Percentiles rank a stretch among this genome's conserved stretches.
Evolutionary conservation across 1,284 basidiomycete genomes (phyloP).

Genomic region (Athelia psychrophila): DNA sequence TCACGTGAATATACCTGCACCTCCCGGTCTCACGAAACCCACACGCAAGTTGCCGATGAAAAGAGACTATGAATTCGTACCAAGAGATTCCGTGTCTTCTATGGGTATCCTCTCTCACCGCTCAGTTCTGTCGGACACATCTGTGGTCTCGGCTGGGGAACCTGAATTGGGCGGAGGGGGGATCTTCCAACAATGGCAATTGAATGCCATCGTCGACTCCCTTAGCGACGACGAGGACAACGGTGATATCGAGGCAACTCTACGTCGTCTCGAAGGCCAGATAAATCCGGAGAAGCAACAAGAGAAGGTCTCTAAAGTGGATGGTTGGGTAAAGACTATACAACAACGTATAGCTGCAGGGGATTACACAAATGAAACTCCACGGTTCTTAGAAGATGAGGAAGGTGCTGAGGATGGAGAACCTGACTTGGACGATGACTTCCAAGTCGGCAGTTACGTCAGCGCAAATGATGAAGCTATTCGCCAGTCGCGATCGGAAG

Average conservation of each 20-base stretch:
- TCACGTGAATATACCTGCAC: conserved; percentile 32
- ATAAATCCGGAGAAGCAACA: conserved; percentile 69
- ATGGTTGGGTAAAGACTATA: conserved; percentile 77
- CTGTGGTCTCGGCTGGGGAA: conserved; percentile 43
- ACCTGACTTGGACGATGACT: conserved; percentile 32
- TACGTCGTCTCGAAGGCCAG: conserved; percentile 78
- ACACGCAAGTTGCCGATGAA: conserved; percentile 62
- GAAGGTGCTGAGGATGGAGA: conserved; percentile 39
- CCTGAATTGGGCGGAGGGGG: conserved; percentile 43
- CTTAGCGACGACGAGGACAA: conserved; percentile 71
- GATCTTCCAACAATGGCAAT: conserved; percentile 73
- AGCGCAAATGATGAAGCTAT: conserved; percentile 15
- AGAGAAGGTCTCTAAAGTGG: conserved; percentile 74
- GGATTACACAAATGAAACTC: conserved; percentile 54
- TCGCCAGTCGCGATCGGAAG: conserved; percentile 5
- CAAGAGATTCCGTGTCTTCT: conserved; percentile 70
- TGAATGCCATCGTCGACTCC: conserved; percentile 75
- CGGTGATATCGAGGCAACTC: conserved; percentile 79
- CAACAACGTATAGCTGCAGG: conserved; percentile 59
- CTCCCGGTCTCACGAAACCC: conserved; percentile 54
- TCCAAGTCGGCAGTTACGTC: conserved; percentile 11
- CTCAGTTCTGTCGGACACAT: conserved; percentile 43
- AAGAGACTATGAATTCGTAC: conserved; percentile 75
- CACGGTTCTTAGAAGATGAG: conserved; percentile 46
- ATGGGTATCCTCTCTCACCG: conserved; percentile 66